These are phyloP conservation scores for Mycena maculata DNA, from an alignment of 768 basidiomycete species.

Conservation along the genomic window DNA sequence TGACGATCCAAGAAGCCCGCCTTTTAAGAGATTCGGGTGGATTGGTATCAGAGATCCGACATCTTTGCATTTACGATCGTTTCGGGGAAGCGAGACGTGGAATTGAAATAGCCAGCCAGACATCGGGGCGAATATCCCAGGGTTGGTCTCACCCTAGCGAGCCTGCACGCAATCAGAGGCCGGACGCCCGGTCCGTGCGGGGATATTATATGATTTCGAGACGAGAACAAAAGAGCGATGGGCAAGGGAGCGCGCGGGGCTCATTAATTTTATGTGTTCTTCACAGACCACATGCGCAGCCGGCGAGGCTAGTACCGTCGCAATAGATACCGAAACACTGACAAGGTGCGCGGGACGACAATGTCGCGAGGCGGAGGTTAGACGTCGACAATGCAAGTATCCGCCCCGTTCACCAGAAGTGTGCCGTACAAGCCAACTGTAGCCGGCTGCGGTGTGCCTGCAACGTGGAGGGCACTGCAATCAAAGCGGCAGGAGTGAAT, in stretches of 20 bases:
- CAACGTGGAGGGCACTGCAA: conserved; percentile 19
- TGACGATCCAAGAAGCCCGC: neutral
- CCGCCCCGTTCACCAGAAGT: neutral
- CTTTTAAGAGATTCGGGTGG: conserved; percentile 15
- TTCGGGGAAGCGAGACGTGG: neutral
- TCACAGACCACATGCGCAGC: conserved; percentile 18
- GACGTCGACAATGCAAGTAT: neutral
- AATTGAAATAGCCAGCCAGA: conserved; percentile 17
- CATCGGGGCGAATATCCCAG: conserved; percentile 13
- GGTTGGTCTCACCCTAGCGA: conserved; percentile 1
- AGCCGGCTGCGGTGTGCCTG: conserved; percentile 10
- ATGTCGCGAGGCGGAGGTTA: conserved; percentile 10
- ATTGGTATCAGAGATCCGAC: conserved; percentile 25
- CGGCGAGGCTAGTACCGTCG: conserved; percentile 25
- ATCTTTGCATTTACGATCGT: conserved; percentile 14
- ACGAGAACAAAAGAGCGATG: conserved; percentile 27
- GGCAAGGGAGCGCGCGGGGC: conserved; percentile 10
- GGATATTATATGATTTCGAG: conserved; percentile 6
- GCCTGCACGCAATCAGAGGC: conserved; percentile 1
- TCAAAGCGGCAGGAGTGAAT: neutral
- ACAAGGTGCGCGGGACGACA: neutral
- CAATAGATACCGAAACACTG: neutral
- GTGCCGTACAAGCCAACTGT: conserved; percentile 29
- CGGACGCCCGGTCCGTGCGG: conserved; percentile 15
- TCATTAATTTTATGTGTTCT: conserved; percentile 26